A percentile compares a stretch with the other conserved stretches of the same genome.
phyloP scores from a whole-genome alignment of 257 asterid species.

The Knoxia roxburghii region DNA sequence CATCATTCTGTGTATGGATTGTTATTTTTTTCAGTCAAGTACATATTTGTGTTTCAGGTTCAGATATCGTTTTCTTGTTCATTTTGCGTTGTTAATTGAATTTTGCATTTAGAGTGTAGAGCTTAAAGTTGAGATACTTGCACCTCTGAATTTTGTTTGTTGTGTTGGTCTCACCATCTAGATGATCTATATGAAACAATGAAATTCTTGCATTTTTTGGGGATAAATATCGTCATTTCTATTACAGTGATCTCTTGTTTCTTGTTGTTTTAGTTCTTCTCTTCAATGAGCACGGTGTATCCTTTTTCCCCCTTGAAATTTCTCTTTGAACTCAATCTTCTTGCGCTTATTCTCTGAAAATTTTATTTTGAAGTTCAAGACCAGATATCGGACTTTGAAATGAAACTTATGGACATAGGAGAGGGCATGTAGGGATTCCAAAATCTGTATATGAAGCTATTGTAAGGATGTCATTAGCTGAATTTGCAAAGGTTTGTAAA shows the following conservation, averaged over 20 bases:
- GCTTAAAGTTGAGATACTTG: background rate
- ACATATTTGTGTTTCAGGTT: too few species aligned
- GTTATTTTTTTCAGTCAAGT: too few species aligned
- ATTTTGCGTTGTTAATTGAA: too few species aligned
- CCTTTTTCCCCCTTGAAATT: too few species aligned
- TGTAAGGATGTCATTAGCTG: conserved; percentile 38
- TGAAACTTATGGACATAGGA: conserved; percentile 41
- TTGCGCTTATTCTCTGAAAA: background rate
- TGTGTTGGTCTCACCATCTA: background rate
- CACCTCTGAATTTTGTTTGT: background rate
- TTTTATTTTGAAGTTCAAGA: conserved; percentile 26
- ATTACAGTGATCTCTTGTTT: background rate
- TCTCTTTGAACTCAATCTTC: background rate
- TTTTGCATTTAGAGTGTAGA: too few species aligned
- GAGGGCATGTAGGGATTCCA: conserved; percentile 42
- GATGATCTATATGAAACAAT: background rate
- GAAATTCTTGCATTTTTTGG: background rate
- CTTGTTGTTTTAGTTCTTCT: background rate
- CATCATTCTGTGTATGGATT: too few species aligned
- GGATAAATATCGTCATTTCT: background rate
- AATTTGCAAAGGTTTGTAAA: conserved; percentile 34
- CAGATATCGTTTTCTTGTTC: too few species aligned
- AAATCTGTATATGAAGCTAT: conserved; percentile 35
- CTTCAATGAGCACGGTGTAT: too few species aligned
- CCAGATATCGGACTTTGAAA: conserved; percentile 38